Base-by-base conservation (phyloP, 2,329 filamentous ascomycete species). In the Aureobasidium vineae region DNA sequence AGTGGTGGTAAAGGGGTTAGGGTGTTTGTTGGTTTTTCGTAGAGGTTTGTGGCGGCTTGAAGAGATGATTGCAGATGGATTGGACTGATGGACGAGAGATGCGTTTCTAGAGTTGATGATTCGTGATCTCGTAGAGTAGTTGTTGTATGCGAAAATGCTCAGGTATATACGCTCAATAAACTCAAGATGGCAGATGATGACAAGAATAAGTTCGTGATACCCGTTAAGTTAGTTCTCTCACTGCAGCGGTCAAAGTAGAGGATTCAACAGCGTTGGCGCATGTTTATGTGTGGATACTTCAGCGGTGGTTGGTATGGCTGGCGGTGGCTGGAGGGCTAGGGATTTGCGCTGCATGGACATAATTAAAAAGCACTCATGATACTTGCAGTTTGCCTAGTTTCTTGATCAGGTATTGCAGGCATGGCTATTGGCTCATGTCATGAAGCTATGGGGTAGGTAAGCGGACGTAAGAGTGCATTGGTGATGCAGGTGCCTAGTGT, bases 281-380 rank as follows among this genome's bases (percentile, higher is more conserved):
- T 56, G 33, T 40, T 65, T 54, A 36, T 47, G 49, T 41, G 26
- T 45, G 66, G 16, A 45, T 19, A 38, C 11, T 45, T 1, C 16
- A 47, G 28, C 41, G 52, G 64, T 54, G 40, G 63, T 54, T 52
- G 63, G 41, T 63, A 57, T 59, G 56, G 54, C 60, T 53, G 60
- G 47, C 21, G 47, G 53, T 41, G 36, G 53, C 21, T 26, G 53
- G 33, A 53, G 2, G 53, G 53, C 36, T 41, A 40, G 53, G 53
- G 49, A 56, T 56, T 28, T n/a, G 21, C 53, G 21, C 21, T 56
- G 53, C 53, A 56, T 56, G 15, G 10, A 26, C 23, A 3, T 28
- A 53, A 53, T 53, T 8, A 33, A 54, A 33, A 3, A 43, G 33
- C n/a, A 45, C 49, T 53, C 50, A 19, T 53, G 50, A 54, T 26